Conservation (phyloP, 495 filamentous ascomycete species). For the Penicillium verhagenii region DNA sequence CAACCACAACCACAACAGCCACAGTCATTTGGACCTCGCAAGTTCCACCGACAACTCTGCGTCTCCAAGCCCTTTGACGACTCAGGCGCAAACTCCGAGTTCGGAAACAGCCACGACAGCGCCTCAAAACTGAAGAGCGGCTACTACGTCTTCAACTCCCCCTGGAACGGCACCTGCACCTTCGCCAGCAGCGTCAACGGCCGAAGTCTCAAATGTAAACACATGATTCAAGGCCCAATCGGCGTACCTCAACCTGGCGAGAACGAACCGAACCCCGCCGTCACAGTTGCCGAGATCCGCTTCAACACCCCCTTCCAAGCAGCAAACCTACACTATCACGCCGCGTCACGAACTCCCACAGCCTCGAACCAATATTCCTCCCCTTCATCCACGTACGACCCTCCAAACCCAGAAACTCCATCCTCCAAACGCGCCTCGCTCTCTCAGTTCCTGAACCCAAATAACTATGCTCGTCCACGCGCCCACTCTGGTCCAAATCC, state of each 20-base stretch:
- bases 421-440: constrained; percentile 33
- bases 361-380: constrained; percentile 13
- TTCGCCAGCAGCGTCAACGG: constrained; percentile 75
- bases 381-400: constrained; percentile 1
- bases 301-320: constrained; percentile 75
- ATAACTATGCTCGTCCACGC: constrained; percentile 29
- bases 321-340: constrained; percentile 33
- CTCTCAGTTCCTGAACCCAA: constrained; percentile 37
- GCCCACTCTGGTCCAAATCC: constrained; percentile 27
- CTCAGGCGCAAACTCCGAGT: not conserved
- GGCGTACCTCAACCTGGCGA: constrained; percentile 11
- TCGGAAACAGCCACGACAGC: constrained; percentile 12
- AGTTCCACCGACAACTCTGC: constrained; percentile 41
- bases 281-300: constrained; percentile 77
- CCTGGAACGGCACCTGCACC: constrained; percentile 82
- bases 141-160: constrained; percentile 66
- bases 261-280: constrained; percentile 32
- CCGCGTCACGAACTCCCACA: constrained; percentile 18
- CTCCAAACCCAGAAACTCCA: constrained; percentile 5
- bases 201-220: constrained; percentile 73
- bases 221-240: constrained; percentile 43
- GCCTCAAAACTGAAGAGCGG: constrained; percentile 45
- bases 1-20: no score
- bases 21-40: constrained; percentile 28
- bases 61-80: constrained; percentile 34